Evolutionary conservation across 306 rosid species (phyloP).

Genomic region (Quercus rubra): DNA sequence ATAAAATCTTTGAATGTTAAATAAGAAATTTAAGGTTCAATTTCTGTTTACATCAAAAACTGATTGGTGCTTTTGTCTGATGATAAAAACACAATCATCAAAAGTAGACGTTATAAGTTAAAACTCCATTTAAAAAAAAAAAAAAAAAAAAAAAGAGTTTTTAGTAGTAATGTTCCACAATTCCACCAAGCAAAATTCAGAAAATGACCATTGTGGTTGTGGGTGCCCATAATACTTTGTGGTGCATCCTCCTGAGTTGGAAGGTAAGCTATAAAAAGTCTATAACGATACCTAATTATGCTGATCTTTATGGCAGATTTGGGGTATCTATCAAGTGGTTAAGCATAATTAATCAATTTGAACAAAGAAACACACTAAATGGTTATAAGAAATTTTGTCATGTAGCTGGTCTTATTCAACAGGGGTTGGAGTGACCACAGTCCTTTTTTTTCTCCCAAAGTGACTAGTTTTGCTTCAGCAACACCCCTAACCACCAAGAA

Average conservation of each 20-base stretch:
- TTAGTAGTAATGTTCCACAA: not conserved
- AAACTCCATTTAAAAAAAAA: too few species aligned
- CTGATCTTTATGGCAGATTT: slow-evolving; percentile 30
- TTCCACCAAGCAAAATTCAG: not conserved
- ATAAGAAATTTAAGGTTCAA: rapidly evolving
- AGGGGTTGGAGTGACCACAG: not conserved
- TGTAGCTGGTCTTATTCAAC: not conserved
- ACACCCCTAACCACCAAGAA: slow-evolving; percentile 55
- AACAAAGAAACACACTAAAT: not conserved
- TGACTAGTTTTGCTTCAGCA: slow-evolving; percentile 51
- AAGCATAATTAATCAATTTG: slow-evolving; percentile 13
- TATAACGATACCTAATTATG: slow-evolving; percentile 25
- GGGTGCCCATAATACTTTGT: not conserved
- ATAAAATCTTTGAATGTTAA: too few species aligned
- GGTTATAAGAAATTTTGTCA: slow-evolving; percentile 22
- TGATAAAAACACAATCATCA: too few species aligned
- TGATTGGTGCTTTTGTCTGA: rapidly evolving
- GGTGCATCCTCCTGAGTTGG: not conserved
- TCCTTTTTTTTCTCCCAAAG: slow-evolving; percentile 11
- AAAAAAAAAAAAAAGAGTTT: too few species aligned
- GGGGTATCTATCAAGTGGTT: slow-evolving; percentile 38
- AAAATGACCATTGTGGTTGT: not conserved
- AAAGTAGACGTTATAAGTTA: rapidly evolving
- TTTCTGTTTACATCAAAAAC: rapidly evolving
- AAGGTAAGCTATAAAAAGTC: too few species aligned